phyloP scores from a whole-genome alignment of 1,284 basidiomycete species.

The Heterobasidion occidentale region DNA sequence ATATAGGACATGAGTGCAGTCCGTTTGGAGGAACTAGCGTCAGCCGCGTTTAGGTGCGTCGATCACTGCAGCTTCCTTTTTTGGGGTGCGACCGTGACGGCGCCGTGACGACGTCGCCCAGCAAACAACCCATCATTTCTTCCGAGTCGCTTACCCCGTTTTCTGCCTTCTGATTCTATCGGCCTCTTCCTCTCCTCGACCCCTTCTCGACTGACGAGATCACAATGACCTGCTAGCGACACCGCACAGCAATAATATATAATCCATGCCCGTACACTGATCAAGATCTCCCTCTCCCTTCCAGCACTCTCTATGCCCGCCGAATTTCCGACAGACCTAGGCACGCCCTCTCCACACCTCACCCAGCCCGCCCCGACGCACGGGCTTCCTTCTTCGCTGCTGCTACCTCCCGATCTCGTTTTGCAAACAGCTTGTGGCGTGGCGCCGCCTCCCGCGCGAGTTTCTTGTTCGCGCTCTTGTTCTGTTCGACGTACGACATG shows the following conservation, averaged over 20 bases:
- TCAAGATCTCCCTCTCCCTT: background rate
- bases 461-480: constrained; percentile 84
- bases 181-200: background rate
- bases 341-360: constrained; percentile 4
- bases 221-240: background rate
- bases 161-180: background rate
- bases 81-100: background rate
- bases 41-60: constrained; percentile 11
- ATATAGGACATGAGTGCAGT: background rate
- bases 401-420: constrained; percentile 65
- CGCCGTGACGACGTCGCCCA: background rate
- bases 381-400: constrained; percentile 48
- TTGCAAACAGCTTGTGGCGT: constrained; percentile 78
- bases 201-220: background rate
- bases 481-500: constrained; percentile 88
- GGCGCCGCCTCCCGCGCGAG: constrained; percentile 60
- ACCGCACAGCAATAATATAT: background rate
- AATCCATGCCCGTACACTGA: no score
- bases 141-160: background rate
- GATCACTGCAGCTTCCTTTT: constrained; percentile 4
- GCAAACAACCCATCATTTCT: background rate
- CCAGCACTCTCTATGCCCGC: background rate
- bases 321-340: background rate
- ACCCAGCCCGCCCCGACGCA: constrained; percentile 6
- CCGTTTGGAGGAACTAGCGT: constrained; percentile 5